These are phyloP conservation scores for Neurospora sp. DNA, from an alignment of 495 filamentous ascomycete species.

Conservation along the genomic window DNA sequence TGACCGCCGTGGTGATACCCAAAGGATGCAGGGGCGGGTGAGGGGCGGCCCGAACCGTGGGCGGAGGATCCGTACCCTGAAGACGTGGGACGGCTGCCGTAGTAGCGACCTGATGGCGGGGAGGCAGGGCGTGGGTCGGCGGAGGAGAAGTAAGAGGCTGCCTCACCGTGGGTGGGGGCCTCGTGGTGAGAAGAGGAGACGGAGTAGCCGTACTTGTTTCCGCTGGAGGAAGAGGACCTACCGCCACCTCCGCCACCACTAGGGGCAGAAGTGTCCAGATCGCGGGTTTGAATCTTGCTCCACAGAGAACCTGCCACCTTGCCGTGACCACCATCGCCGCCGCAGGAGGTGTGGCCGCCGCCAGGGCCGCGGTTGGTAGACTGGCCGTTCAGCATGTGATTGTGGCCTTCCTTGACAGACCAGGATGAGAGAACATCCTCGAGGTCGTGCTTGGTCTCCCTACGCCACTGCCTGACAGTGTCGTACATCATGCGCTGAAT, in stretches of 20 bases:
- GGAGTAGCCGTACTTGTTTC: neutral
- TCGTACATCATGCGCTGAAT: constrained; percentile 81
- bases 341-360: constrained; percentile 20
- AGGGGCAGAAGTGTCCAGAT: neutral
- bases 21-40: neutral
- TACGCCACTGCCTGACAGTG: constrained; percentile 8
- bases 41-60: neutral
- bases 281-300: constrained; percentile 32
- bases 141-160: neutral
- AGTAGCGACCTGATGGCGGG: neutral
- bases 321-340: constrained; percentile 40
- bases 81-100: neutral
- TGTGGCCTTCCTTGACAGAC: constrained; percentile 72
- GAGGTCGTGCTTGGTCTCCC: too few relatives aligned
- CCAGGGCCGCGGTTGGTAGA: constrained; percentile 23
- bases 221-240: neutral
- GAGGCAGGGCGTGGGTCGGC: neutral
- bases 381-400: constrained; percentile 42
- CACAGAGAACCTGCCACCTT: constrained; percentile 40
- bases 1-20: neutral
- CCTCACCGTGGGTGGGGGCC: neutral
- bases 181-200: neutral
- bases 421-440: too few relatives aligned
- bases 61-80: neutral
- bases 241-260: neutral